Evolutionary conservation across 805 yeast species (phyloP).

Genomic region (Saccharomycopsis guyanensis): DNA sequence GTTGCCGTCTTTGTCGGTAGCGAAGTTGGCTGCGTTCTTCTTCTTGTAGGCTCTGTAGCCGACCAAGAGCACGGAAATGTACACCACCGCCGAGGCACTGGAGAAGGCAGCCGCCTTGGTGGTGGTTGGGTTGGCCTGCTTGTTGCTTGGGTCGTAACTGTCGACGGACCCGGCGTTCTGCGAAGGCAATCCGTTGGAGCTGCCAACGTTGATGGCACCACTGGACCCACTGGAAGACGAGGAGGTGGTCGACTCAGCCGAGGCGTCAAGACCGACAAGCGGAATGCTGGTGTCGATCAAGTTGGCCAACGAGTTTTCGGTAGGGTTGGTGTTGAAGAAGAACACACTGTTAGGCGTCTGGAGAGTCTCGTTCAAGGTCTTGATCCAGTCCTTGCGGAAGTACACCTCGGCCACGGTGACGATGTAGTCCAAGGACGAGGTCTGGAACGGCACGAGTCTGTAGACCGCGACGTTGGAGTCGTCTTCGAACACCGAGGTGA

Average conservation of each 20-base stretch:
- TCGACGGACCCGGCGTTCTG: constrained; percentile 18
- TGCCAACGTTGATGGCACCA: constrained; percentile 23
- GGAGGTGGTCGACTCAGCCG: neutral
- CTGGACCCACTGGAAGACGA: constrained; percentile 26
- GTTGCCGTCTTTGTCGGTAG: constrained; percentile 15
- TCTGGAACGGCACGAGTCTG: constrained; percentile 69
- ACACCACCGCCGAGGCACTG: constrained; percentile 21
- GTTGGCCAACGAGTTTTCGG: constrained; percentile 49
- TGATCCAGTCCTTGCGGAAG: constrained; percentile 53
- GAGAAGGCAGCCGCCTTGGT: constrained; percentile 22
- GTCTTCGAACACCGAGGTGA: constrained; percentile 50
- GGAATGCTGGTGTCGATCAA: constrained; percentile 72
- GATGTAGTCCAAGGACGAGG: constrained; percentile 49
- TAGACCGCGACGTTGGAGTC: constrained; percentile 46
- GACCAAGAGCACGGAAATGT: constrained; percentile 22
- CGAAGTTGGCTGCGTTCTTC: constrained; percentile 13
- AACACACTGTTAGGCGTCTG: constrained; percentile 40
- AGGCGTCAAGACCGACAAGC: constrained; percentile 34
- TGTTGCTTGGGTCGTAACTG: constrained; percentile 26
- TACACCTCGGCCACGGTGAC: constrained; percentile 86
- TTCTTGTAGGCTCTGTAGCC: constrained; percentile 27
- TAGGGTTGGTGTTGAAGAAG: constrained; percentile 50
- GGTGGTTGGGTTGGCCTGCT: constrained; percentile 27
- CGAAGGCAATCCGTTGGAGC: constrained; percentile 24
- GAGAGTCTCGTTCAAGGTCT: constrained; percentile 22